phyloP scores from a whole-genome alignment of 2,329 filamentous ascomycete species.

The Colletotrichum sp. region DNA sequence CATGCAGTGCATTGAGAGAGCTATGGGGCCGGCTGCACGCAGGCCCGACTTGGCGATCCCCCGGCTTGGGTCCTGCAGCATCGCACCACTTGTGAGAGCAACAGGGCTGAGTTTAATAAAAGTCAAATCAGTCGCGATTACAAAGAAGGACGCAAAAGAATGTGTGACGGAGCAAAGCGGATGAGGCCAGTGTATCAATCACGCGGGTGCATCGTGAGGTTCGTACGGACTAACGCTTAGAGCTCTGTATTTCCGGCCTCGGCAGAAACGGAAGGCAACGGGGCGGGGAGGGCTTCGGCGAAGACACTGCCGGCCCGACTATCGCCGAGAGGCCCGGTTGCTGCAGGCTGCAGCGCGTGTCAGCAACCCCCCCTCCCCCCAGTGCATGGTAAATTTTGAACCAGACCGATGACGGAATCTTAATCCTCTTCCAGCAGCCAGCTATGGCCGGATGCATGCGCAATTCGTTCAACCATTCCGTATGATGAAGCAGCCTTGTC shows the following conservation, averaged over 20 bases:
- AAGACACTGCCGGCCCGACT: constrained; percentile 7
- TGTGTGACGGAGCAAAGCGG: neutral
- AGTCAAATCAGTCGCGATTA: neutral
- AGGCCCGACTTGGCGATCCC: neutral
- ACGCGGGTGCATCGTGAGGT: neutral
- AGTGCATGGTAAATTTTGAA: constrained; percentile 8
- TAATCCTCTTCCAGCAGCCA: neutral
- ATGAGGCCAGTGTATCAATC: neutral
- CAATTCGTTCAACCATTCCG: neutral
- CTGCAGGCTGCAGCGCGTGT: neutral
- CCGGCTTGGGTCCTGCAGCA: neutral
- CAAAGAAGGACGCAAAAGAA: neutral
- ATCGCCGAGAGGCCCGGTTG: constrained; percentile 3
- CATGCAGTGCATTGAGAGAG: neutral
- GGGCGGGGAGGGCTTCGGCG: neutral
- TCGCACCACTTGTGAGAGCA: neutral
- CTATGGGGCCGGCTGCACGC: neutral
- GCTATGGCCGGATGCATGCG: neutral
- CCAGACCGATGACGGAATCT: constrained; percentile 15
- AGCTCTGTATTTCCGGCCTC: neutral
- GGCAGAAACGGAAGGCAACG: neutral
- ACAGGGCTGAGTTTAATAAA: neutral
- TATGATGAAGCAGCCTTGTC: constrained; percentile 13
- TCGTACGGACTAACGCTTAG: neutral
- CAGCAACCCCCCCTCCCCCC: neutral